These are phyloP conservation scores for Nitzschia sp. DNA, from an alignment of 108 stramenopile species.

Conservation along the genomic window DNA sequence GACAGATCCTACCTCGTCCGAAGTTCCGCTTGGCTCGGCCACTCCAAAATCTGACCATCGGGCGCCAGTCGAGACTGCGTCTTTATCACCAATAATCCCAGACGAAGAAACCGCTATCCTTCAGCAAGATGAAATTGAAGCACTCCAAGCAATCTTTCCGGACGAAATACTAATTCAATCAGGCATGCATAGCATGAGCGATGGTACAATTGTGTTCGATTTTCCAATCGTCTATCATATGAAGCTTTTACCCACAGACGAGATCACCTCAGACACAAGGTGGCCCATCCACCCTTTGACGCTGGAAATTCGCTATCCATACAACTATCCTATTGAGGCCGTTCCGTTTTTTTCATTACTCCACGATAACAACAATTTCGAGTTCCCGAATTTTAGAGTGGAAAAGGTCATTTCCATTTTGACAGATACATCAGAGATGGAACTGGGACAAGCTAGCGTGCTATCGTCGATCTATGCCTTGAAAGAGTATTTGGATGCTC, in stretches of 20 bases:
- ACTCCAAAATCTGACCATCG: background rate
- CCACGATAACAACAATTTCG: constrained; percentile 72
- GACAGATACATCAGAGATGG: constrained; percentile 39
- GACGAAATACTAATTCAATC: constrained; percentile 65
- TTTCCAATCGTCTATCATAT: constrained; percentile 71
- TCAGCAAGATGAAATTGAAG: constrained; percentile 76
- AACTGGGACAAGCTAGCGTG: constrained; percentile 73
- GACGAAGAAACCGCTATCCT: constrained; percentile 63
- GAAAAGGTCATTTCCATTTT: constrained; percentile 42
- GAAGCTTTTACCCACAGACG: constrained; percentile 44
- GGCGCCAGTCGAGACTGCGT: no score
- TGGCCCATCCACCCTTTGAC: constrained; percentile 71
- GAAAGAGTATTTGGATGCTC: constrained; percentile 63
- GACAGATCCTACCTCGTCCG: background rate
- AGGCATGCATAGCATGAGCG: constrained; percentile 18
- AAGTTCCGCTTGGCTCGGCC: background rate
- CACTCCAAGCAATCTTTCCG: constrained; percentile 72
- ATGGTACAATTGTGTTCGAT: constrained; percentile 27
- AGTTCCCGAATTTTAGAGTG: constrained; percentile 50
- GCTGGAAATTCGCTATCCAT: constrained; percentile 59
- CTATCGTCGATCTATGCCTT: constrained; percentile 67
- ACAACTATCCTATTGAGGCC: constrained; percentile 55
- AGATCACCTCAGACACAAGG: constrained; percentile 25
- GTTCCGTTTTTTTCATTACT: constrained; percentile 49
- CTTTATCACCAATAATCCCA: constrained; percentile 28